Conservation (phyloP, 2,329 filamentous ascomycete species). For the Septoria petroselini region DNA sequence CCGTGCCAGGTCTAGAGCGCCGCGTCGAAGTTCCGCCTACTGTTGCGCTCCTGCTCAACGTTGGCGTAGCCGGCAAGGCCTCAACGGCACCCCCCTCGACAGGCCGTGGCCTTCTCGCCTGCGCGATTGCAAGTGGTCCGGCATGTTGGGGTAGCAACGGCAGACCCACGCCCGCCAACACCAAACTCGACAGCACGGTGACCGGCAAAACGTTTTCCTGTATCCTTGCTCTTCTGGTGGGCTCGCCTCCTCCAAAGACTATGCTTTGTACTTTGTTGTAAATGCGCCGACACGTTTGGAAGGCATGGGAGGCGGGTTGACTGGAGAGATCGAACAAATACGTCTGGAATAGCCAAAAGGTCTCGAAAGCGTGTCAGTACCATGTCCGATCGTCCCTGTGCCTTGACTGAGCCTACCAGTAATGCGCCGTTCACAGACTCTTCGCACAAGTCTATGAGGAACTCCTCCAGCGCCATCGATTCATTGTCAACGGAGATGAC, state of each 20-base stretch:
- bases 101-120: slow-evolving; percentile 71
- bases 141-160: slow-evolving; percentile 75
- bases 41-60: slow-evolving; percentile 67
- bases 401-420: slow-evolving; percentile 56
- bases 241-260: slow-evolving; percentile 74
- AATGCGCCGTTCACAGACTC: slow-evolving; percentile 82
- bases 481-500: slow-evolving; percentile 87
- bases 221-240: slow-evolving; percentile 68
- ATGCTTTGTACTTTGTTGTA: slow-evolving; percentile 89
- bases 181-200: slow-evolving; percentile 75
- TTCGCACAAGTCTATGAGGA: slow-evolving; percentile 79
- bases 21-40: slow-evolving; percentile 51
- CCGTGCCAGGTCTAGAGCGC: slow-evolving; percentile 41
- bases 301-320: slow-evolving; percentile 71
- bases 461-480: slow-evolving; percentile 87
- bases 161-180: slow-evolving; percentile 71
- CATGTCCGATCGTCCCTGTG: not conserved
- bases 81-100: slow-evolving; percentile 62
- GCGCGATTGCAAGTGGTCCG: slow-evolving; percentile 75
- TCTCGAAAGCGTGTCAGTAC: slow-evolving; percentile 51
- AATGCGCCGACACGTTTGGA: slow-evolving; percentile 77
- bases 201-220: slow-evolving; percentile 78
- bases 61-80: slow-evolving; percentile 52
- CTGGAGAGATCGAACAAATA: slow-evolving; percentile 77
- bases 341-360: slow-evolving; percentile 87